Evolutionary conservation across 345 rosid genomes (phyloP).

Genomic region (Punica granatum): DNA sequence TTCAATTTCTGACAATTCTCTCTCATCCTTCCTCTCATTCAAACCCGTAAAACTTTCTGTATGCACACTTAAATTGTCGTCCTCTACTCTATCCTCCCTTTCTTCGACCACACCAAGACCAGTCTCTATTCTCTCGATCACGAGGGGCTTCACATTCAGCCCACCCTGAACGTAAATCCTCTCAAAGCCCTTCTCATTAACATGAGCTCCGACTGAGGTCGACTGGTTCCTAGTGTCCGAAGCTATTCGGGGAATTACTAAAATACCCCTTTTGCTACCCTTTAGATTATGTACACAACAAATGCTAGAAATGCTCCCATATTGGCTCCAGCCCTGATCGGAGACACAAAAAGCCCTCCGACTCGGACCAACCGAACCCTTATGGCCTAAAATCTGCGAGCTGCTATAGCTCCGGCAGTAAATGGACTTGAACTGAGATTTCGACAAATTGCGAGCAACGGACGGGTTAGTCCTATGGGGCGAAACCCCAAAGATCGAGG

Average conservation of each 20-base stretch:
- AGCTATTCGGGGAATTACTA: constrained; percentile 46
- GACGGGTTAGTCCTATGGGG: constrained; percentile 21
- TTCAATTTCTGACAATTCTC: constrained; percentile 51
- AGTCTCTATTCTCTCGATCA: constrained; percentile 35
- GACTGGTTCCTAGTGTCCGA: constrained; percentile 55
- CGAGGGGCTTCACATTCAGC: constrained; percentile 55
- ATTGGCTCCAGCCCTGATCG: constrained; percentile 36
- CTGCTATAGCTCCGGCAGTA: constrained; percentile 22
- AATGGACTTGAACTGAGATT: constrained; percentile 28
- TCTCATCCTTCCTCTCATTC: constrained; percentile 37
- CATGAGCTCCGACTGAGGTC: constrained; percentile 44
- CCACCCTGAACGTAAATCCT: constrained; percentile 62
- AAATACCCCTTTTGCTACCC: constrained; percentile 50
- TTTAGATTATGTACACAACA: constrained; percentile 19
- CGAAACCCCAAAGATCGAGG: constrained; percentile 48
- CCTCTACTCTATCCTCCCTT: constrained; percentile 19
- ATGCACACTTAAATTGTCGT: constrained; percentile 26
- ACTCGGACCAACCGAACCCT: constrained; percentile 24
- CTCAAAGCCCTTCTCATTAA: constrained; percentile 65
- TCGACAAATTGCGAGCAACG: constrained; percentile 44
- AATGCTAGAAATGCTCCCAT: constrained; percentile 21
- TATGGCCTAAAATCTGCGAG: constrained; percentile 25
- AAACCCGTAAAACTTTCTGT: constrained; percentile 27
- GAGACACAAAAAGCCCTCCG: constrained; percentile 52
- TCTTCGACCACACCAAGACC: constrained; percentile 32